Conservation (phyloP, 768 basidiomycete species). For the Kwoniella heveanensis region DNA sequence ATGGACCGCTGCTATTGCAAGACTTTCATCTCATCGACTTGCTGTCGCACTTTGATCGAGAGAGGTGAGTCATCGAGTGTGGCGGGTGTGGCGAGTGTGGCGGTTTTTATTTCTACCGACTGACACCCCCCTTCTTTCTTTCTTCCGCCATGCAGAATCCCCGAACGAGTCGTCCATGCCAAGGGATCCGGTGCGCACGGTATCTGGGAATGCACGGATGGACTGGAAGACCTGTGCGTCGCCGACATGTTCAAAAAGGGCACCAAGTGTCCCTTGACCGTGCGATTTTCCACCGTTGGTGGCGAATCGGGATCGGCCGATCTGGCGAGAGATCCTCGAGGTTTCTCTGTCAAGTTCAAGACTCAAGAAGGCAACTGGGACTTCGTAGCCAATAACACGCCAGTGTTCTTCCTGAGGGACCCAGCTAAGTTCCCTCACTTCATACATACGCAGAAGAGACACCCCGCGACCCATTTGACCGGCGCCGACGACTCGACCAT, state of each 20-base stretch:
- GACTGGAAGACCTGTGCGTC: slow-evolving; percentile 56
- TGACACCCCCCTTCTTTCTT: neutral
- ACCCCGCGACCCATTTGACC: slow-evolving; percentile 87
- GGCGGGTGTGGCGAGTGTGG: neutral
- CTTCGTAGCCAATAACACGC: slow-evolving; percentile 53
- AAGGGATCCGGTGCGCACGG: slow-evolving; percentile 71
- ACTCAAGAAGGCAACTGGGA: slow-evolving; percentile 60
- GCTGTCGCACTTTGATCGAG: slow-evolving; percentile 69
- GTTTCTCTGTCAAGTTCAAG: slow-evolving; percentile 59
- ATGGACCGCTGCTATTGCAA: slow-evolving; percentile 86
- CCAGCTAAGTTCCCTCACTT: slow-evolving; percentile 59
- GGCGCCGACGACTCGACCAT: slow-evolving; percentile 67
- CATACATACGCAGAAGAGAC: slow-evolving; percentile 59
- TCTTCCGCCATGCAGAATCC: slow-evolving; percentile 27
- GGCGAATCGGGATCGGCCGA: slow-evolving; percentile 59
- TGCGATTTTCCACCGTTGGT: slow-evolving; percentile 59
- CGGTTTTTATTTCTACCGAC: too few relatives aligned
- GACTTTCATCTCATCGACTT: slow-evolving; percentile 73
- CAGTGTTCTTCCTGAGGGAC: slow-evolving; percentile 48
- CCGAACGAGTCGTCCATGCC: slow-evolving; percentile 58
- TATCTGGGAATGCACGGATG: slow-evolving; percentile 57
- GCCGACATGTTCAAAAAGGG: slow-evolving; percentile 58
- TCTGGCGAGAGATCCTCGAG: slow-evolving; percentile 58
- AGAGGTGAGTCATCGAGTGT: slow-evolving; percentile 39
- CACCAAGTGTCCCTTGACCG: slow-evolving; percentile 50